Evolutionary conservation across 2,329 filamentous ascomycete genomes (phyloP).

Genomic region (Hypoxylon sp.): DNA sequence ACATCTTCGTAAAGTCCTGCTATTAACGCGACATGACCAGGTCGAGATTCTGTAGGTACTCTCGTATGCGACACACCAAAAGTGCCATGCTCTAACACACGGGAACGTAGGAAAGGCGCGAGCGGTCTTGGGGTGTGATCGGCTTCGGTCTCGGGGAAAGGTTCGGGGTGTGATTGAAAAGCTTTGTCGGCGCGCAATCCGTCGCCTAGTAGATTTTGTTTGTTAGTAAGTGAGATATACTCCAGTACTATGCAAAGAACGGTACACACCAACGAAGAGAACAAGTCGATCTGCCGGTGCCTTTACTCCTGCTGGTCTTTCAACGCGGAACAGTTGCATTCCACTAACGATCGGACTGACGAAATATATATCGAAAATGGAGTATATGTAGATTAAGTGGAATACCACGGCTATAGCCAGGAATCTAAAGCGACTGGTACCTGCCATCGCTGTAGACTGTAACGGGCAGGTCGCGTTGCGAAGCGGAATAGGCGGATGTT

Average conservation of each 20-base stretch:
- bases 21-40: slow-evolving; percentile 96
- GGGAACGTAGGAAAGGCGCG: slow-evolving; percentile 91
- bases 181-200: slow-evolving; percentile 97
- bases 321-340: slow-evolving; percentile 85
- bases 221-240: slow-evolving; percentile 32
- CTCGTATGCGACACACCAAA: slow-evolving; percentile 98
- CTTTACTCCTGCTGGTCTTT: slow-evolving; percentile 70
- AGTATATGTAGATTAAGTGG: slow-evolving; percentile 92
- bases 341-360: slow-evolving; percentile 97
- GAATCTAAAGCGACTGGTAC: slow-evolving; percentile 80
- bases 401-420: slow-evolving; percentile 91
- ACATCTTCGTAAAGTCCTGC: slow-evolving; percentile 98
- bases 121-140: slow-evolving; percentile 83
- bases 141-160: slow-evolving; percentile 76
- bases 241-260: slow-evolving; percentile 19
- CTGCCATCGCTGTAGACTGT: slow-evolving; percentile 63
- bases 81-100: slow-evolving; percentile 89
- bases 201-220: slow-evolving; percentile 71
- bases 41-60: slow-evolving; percentile 95
- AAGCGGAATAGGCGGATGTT: slow-evolving; percentile 31
- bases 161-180: slow-evolving; percentile 93
- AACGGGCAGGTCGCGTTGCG: slow-evolving; percentile 33
- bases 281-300: slow-evolving; percentile 92
- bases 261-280: slow-evolving; percentile 84
- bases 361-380: slow-evolving; percentile 99